These are phyloP conservation scores for Nannochloropsis salina DNA, from an alignment of 108 stramenopile species.

Conservation along the genomic window DNA sequence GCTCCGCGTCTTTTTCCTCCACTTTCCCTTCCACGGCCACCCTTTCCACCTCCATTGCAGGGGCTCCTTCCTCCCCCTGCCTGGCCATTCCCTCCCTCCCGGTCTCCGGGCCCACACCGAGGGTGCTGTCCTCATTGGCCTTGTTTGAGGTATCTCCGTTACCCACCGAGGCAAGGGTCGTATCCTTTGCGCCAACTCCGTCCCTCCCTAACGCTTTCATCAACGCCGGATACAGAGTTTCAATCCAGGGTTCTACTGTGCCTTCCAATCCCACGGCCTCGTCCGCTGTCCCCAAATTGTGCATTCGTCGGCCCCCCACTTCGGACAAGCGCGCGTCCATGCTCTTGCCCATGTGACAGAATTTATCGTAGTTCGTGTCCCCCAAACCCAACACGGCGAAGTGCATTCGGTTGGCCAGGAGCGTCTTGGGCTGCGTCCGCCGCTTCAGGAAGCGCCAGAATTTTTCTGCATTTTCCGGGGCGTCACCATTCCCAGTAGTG, in stretches of 20 bases:
- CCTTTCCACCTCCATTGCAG: not conserved
- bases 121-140: too few relatives aligned
- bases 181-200: too few relatives aligned
- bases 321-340: conserved; percentile 17
- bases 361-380: conserved; percentile 55
- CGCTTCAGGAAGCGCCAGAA: conserved; percentile 51
- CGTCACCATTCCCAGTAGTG: conserved; percentile 53
- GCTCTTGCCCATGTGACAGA: conserved; percentile 25
- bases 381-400: conserved; percentile 50
- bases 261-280: conserved; percentile 19
- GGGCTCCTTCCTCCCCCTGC: not conserved
- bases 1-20: not conserved
- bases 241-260: not conserved
- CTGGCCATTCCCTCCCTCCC: not conserved
- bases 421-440: conserved; percentile 35
- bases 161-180: too few relatives aligned
- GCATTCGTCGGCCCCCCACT: not conserved
- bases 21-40: not conserved
- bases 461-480: conserved; percentile 44
- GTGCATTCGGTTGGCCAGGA: conserved; percentile 30
- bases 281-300: conserved; percentile 1
- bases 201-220: not conserved
- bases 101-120: too few relatives aligned
- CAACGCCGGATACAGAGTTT: conserved; percentile 4
- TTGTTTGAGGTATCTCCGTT: too few relatives aligned